Conservation (phyloP, 1,284 basidiomycete species). For the Xanthoconium separans region DNA sequence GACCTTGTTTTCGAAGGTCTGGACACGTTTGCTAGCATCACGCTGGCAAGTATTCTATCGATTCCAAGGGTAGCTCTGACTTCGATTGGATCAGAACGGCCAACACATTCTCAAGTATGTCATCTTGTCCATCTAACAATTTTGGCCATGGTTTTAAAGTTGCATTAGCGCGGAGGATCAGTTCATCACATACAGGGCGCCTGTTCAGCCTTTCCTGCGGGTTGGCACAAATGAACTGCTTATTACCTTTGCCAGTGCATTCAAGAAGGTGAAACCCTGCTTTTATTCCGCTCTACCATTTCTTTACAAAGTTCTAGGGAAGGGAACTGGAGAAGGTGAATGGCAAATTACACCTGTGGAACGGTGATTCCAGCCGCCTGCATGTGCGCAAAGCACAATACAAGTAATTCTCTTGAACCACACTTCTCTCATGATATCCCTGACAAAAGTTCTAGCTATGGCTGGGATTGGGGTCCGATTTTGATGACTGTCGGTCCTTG, state of each 20-base stretch:
- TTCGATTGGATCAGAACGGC: conserved; percentile 56
- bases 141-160: not conserved
- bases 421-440: not conserved
- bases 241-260: conserved; percentile 75
- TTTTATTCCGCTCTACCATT: not conserved
- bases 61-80: not conserved
- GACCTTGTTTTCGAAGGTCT: conserved; percentile 87
- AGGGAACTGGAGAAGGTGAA: conserved; percentile 63
- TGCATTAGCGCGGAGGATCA: conserved; percentile 66
- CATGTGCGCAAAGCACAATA: conserved; percentile 90
- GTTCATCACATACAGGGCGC: conserved; percentile 68
- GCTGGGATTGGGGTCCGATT: conserved; percentile 86
- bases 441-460: conserved; percentile 52
- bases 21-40: conserved; percentile 78
- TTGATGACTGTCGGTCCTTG: conserved; percentile 80
- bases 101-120: conserved; percentile 59
- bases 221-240: conserved; percentile 65
- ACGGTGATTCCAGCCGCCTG: conserved; percentile 83
- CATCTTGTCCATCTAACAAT: not conserved
- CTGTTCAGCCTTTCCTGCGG: conserved; percentile 55
- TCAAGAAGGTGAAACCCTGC: conserved; percentile 54
- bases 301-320: conserved; percentile 42
- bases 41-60: conserved; percentile 50
- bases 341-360: conserved; percentile 70
- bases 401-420: conserved; percentile 48